Percentiles rank a stretch among this genome's conserved stretches.
Evolutionary conservation across 148 eudicot genomes (phyloP).

Genomic region (Persicaria tinctoria): DNA sequence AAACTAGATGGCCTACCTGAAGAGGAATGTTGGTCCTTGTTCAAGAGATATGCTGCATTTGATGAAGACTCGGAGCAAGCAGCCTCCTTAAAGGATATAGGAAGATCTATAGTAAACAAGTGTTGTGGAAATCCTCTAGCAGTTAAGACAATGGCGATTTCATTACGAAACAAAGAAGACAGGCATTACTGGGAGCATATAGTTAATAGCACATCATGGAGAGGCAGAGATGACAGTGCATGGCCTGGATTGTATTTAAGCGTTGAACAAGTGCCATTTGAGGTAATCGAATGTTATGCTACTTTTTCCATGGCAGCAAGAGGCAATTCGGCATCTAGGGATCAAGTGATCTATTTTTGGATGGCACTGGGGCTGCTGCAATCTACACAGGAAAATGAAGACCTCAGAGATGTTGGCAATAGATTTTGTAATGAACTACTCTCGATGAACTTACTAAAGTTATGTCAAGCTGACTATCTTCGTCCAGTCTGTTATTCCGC

Average conservation of each 20-base stretch:
- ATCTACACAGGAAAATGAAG: neutral
- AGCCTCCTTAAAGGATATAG: constrained; percentile 2
- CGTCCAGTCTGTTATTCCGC: too few relatives aligned
- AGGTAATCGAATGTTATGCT: constrained; percentile 9
- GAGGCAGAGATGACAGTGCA: too few relatives aligned
- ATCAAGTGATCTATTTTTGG: constrained; percentile 16
- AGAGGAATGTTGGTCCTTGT: constrained; percentile 12
- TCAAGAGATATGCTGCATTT: constrained; percentile 10
- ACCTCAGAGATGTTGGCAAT: constrained; percentile 13
- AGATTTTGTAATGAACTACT: constrained; percentile 15
- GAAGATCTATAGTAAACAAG: constrained; percentile 12
- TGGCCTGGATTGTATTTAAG: neutral
- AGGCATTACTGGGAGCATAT: constrained; percentile 10
- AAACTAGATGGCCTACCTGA: constrained; percentile 12
- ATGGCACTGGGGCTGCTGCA: constrained; percentile 17
- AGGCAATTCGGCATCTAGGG: neutral
- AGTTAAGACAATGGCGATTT: constrained; percentile 18
- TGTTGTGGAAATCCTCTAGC: constrained; percentile 23
- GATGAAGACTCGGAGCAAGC: neutral
- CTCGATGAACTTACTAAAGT: constrained; percentile 15
- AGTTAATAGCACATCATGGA: neutral
- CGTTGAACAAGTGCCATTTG: neutral
- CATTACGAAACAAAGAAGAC: constrained; percentile 10
- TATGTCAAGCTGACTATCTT: neutral
- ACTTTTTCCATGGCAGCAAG: constrained; percentile 12